Base-by-base conservation (phyloP, 148 eudicot genomes). In the Bassia scoparia region DNA sequence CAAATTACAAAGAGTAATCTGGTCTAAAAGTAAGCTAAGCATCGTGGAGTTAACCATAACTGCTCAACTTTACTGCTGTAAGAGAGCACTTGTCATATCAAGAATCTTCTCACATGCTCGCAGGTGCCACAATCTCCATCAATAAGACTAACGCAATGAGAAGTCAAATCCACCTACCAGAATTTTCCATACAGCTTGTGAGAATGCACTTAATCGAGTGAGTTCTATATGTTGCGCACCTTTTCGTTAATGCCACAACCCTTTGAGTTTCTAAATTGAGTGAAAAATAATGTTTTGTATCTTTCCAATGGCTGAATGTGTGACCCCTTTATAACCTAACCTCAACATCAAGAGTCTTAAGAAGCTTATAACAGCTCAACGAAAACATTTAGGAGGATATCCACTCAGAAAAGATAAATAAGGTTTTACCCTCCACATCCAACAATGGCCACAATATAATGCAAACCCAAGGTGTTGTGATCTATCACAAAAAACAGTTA, bases 241-340 rank as follows among this genome's bases (percentile, higher is more conserved):
- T n/a, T n/a, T 67, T 83, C 93, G 72, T n/a, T 96, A 96, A 88
- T 96, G 97, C 99, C 99, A 96, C n/a, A 71, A 96, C 94, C 74
- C 92, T 90, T 65, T 88, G 97, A 20, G 87, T 87, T 74, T 89
- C 92, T 80, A 96, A 69, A 72, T 96, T 96, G 65, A 96, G 96
- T 50, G 97, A 92, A 83, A 84, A 92, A 82, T 88, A 81, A 81
- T 96, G 99, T 56, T 87, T 85, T 48, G 91, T 87, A 55, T 85
- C 92, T 61, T 84, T 83, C 92, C 92, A 96, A 76, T 96, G 99
- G 64, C 81, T 80, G 63, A 88, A 79, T 78, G 96, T 90, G 80
- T 96, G 99, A 52, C 84, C 87, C 71, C 85, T 83, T 80, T 96
- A 89, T 74, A 92, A 96, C 84, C 99, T 96, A 64, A 82, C 52